A percentile compares a stretch with the other conserved stretches of the same genome.
These are phyloP conservation scores for Mycena floridula DNA, from an alignment of 768 basidiomycete genomes.

Conservation along the genomic window DNA sequence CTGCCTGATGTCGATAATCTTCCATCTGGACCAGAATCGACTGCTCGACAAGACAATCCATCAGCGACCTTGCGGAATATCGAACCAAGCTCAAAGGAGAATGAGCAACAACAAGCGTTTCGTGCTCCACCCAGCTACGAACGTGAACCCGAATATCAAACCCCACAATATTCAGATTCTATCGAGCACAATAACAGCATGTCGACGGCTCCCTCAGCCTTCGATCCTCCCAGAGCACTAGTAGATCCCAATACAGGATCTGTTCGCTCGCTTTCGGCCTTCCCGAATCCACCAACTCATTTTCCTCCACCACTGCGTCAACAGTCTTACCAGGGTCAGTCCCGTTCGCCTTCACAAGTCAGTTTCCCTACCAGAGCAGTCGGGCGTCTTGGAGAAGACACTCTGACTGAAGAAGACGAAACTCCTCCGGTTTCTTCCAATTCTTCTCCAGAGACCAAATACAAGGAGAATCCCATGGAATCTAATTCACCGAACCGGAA, in stretches of 20 bases:
- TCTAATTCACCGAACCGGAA: neutral
- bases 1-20: constrained; percentile 26
- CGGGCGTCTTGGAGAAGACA: neutral
- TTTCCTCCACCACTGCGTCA: constrained; percentile 48
- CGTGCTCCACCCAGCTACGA: constrained; percentile 5
- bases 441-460: neutral
- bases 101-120: too few relatives aligned
- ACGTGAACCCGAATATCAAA: constrained; percentile 1
- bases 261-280: constrained; percentile 65
- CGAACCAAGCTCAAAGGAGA: too few relatives aligned
- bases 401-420: neutral
- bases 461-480: neutral
- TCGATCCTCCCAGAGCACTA: constrained; percentile 30
- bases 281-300: constrained; percentile 69
- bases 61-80: too few relatives aligned
- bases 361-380: constrained; percentile 8
- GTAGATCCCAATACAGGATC: constrained; percentile 42
- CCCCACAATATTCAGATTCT: neutral
- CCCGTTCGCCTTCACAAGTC: constrained; percentile 18
- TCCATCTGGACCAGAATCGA: too few relatives aligned
- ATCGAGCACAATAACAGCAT: constrained; percentile 1
- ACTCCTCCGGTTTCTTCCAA: neutral
- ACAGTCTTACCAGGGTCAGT: constrained; percentile 18
- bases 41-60: too few relatives aligned
- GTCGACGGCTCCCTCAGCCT: constrained; percentile 19